These are phyloP conservation scores for Knoxdaviesia capensis DNA, from an alignment of 2,329 filamentous ascomycete genomes.

Conservation along the genomic window DNA sequence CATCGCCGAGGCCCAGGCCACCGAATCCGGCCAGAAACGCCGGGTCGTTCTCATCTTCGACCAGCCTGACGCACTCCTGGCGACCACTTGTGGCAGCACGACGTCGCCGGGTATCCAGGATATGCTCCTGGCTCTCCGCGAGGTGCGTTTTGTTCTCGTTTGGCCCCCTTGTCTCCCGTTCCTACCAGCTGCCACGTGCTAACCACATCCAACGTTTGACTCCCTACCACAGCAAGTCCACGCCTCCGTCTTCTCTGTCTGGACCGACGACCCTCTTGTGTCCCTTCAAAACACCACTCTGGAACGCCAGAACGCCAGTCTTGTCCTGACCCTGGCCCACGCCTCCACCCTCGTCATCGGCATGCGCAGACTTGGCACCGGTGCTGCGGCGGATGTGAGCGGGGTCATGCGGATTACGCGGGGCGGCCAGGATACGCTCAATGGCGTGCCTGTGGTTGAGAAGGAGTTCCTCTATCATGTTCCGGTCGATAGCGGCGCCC, in stretches of 20 bases:
- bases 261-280: conserved; percentile 57
- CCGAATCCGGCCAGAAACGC: conserved; percentile 4
- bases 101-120: conserved; percentile 28
- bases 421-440: conserved; percentile 17
- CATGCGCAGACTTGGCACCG: conserved; percentile 62
- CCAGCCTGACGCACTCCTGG: conserved; percentile 43
- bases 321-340: conserved; percentile 55
- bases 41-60: conserved; percentile 44
- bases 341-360: conserved; percentile 51
- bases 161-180: background rate
- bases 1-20: conserved; percentile 12
- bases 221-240: conserved; percentile 30
- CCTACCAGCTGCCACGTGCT: background rate
- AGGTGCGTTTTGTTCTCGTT: conserved; percentile 27
- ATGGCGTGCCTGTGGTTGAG: conserved; percentile 21
- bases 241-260: conserved; percentile 43
- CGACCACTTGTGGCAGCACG: conserved; percentile 27
- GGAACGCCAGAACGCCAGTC: conserved; percentile 50
- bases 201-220: background rate
- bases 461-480: conserved; percentile 69
- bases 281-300: conserved; percentile 38
- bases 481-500: conserved; percentile 56
- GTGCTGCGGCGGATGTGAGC: conserved; percentile 76
- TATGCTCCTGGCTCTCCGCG: conserved; percentile 36
- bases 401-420: conserved; percentile 63